Percentiles rank a stretch among this genome's conserved stretches.
These are phyloP conservation scores for Crepidotus variabilis DNA, from an alignment of 768 basidiomycete genomes.

Conservation along the genomic window DNA sequence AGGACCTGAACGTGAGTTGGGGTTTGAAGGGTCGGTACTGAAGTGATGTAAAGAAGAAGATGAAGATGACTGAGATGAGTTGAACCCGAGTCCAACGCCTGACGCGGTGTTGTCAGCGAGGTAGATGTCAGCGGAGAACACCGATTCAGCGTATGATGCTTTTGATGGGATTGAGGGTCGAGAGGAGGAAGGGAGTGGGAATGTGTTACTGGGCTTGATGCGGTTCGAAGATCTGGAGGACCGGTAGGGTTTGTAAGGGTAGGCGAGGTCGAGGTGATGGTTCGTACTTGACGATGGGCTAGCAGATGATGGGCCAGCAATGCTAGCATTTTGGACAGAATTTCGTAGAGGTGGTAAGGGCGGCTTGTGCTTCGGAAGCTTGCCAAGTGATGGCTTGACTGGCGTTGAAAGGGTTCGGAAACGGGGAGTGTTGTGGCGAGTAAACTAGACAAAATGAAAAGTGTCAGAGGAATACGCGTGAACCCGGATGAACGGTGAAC, in stretches of 20 bases:
- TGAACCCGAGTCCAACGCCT: conserved; percentile 13
- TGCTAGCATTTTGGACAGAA: not conserved
- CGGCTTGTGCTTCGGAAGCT: not conserved
- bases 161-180: conserved; percentile 27
- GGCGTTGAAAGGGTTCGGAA: not conserved
- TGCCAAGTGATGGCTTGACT: not conserved
- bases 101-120: conserved; percentile 51
- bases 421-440: conserved; percentile 10
- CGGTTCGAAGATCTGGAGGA: not conserved
- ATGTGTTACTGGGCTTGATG: not conserved
- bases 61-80: not conserved
- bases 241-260: not conserved
- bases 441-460: conserved; percentile 8
- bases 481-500: conserved; percentile 5
- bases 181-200: conserved; percentile 22
- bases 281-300: not conserved
- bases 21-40: not conserved
- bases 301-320: not conserved
- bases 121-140: conserved; percentile 71
- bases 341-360: not conserved
- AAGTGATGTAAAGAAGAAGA: not conserved
- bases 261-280: not conserved
- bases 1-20: not conserved
- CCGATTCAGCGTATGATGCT: conserved; percentile 28
- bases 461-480: not conserved